These are phyloP conservation scores for Solanum hybrid DNA, from an alignment of 305 asterid species.

Conservation along the genomic window DNA sequence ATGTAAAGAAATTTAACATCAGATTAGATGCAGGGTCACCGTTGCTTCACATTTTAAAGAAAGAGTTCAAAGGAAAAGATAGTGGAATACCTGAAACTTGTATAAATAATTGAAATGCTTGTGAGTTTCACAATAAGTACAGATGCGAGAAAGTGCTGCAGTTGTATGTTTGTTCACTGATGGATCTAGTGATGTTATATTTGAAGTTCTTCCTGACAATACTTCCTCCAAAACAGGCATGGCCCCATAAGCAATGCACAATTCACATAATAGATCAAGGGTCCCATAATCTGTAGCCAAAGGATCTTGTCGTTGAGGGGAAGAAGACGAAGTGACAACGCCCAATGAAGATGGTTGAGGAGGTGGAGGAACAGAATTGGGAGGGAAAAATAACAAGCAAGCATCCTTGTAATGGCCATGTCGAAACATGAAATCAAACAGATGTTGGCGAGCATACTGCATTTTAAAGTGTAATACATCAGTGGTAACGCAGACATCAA, in stretches of 20 bases:
- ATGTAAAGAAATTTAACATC: not conserved
- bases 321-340: constrained; percentile 59
- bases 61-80: constrained; percentile 18
- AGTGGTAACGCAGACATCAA: not conserved
- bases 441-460: constrained; percentile 91
- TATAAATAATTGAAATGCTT: constrained; percentile 86
- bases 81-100: constrained; percentile 66
- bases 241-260: constrained; percentile 84
- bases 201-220: constrained; percentile 49
- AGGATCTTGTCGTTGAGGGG: constrained; percentile 83
- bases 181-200: constrained; percentile 34
- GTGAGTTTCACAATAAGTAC: constrained; percentile 85
- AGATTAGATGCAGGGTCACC: not conserved
- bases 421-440: constrained; percentile 88
- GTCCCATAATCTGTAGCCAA: constrained; percentile 89
- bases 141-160: constrained; percentile 87
- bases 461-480: constrained; percentile 18
- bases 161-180: constrained; percentile 65
- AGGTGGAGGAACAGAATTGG: constrained; percentile 57
- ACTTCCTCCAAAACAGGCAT: constrained; percentile 88
- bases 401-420: constrained; percentile 90
- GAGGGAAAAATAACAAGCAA: constrained; percentile 79
- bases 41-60: constrained; percentile 5
- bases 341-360: constrained; percentile 59
- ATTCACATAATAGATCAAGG: constrained; percentile 77